phyloP scores from a whole-genome alignment of 805 yeast genomes.

The Kazachstania kunashirensis region DNA sequence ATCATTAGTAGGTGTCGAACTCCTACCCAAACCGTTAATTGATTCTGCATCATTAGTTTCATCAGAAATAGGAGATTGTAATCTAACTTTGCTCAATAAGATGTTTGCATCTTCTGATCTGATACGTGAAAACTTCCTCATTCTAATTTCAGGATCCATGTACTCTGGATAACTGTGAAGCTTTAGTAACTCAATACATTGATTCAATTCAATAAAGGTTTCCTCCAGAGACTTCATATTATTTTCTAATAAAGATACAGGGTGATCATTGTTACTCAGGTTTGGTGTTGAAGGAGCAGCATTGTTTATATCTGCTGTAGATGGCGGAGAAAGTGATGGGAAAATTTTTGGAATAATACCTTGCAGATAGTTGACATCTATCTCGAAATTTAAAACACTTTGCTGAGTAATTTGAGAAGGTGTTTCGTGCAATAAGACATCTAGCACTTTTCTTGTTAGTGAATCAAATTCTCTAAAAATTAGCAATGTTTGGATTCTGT shows the following conservation, averaged over 20 bases:
- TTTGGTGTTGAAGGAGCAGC: constrained; percentile 22
- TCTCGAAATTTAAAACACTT: constrained; percentile 63
- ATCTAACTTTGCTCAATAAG: constrained; percentile 42
- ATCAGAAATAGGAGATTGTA: background rate
- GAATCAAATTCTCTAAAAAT: constrained; percentile 81
- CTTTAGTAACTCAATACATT: constrained; percentile 62
- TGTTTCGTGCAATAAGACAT: constrained; percentile 45
- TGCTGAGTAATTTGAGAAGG: constrained; percentile 44
- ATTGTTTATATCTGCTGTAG: background rate
- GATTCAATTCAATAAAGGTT: constrained; percentile 71
- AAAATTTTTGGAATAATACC: constrained; percentile 30
- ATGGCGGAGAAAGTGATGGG: constrained; percentile 18
- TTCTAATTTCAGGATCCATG: constrained; percentile 42
- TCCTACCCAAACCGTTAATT: constrained; percentile 4
- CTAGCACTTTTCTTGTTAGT: constrained; percentile 60
- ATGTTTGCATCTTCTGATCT: constrained; percentile 60
- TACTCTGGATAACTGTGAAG: constrained; percentile 57
- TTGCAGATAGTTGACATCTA: constrained; percentile 74
- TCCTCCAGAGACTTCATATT: constrained; percentile 49
- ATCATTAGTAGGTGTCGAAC: constrained; percentile 6
- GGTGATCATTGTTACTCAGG: constrained; percentile 8
- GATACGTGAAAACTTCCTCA: constrained; percentile 64
- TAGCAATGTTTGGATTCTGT: constrained; percentile 65
- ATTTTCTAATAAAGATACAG: constrained; percentile 23
- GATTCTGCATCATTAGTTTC: background rate